Evolutionary conservation across 768 basidiomycete species (phyloP).

Genomic region (Lactarius sp.): DNA sequence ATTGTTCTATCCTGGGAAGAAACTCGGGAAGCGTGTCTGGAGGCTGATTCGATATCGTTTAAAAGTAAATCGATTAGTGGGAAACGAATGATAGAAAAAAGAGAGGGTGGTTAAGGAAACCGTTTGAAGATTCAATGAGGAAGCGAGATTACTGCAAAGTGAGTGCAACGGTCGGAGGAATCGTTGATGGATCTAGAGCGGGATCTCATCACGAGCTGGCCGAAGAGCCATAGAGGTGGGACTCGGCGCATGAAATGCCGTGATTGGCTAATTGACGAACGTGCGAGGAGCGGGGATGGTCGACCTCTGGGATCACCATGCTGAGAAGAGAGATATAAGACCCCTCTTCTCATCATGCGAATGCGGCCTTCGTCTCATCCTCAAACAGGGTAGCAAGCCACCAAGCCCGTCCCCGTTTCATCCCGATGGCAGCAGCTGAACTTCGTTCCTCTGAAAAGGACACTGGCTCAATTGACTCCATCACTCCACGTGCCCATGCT

Average conservation of each 20-base stretch:
- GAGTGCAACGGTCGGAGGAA: no score
- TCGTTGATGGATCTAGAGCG: no score
- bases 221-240: no score
- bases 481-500: background rate
- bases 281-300: conserved; percentile 11
- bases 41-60: no score
- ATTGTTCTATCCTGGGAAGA: background rate
- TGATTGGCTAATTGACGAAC: conserved; percentile 15
- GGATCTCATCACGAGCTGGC: no score
- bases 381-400: background rate
- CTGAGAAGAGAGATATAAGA: conserved; percentile 10
- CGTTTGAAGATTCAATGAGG: no score
- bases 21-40: background rate
- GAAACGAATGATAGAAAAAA: no score
- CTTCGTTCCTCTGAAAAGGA: conserved; percentile 10
- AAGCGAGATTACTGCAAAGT: no score
- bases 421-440: conserved; percentile 13
- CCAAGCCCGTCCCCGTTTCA: no score
- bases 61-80: no score
- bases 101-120: no score
- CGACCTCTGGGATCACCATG: background rate
- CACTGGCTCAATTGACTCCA: background rate
- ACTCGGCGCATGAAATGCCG: background rate
- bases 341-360: background rate
- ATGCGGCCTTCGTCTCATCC: background rate